Base-by-base conservation (phyloP, 345 rosid species). In the Eucalyptus marginata region DNA sequence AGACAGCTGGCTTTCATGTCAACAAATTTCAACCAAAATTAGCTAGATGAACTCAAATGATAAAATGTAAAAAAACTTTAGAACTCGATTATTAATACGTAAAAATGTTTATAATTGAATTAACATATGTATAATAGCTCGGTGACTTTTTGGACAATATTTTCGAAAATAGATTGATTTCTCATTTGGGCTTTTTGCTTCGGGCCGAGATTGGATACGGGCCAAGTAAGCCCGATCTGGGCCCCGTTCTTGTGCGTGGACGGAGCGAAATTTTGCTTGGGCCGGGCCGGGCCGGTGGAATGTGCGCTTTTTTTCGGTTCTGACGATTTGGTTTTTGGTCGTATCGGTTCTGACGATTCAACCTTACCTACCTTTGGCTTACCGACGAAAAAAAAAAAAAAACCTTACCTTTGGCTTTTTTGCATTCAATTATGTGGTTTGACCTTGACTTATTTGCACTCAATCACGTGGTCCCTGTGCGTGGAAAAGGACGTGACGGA, bases 1-100 rank as follows among this genome's bases (percentile, higher is more conserved):
- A 4, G 27, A 22, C 10, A 4, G 0, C 0, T 0, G 0, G 1
- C 27, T 22, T 56, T 22, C 12, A 22, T 22, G 12, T 56, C 12
- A 56, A 22, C 5, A 24, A 22, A 9, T 56, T 22, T 0, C 5
- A 54, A 20, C 5, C 2, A 56, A 24, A 56, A 56, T 22, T 22
- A 9, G 11, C 0, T 0, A 1, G 2, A 52, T 18, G 10, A 52
- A 52, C 10, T 7, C 56, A 52, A 52, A 52, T 18, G 0, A 52
- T 18, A 1, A 56, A 56, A 56, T 56, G 12, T 56, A 7, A 56
- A 56, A 56, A 56, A 4, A 22, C 0, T 56, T 56, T 9, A 56
- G 5, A 1, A 56, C 12, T 56, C 6, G 2, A 56, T 8, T 56
- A 56, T 56, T 9, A 56, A 56, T 0, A 10, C 24, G 12, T 9